Conservation (phyloP, 306 rosid species). For the Inga leiocalycina region DNA sequence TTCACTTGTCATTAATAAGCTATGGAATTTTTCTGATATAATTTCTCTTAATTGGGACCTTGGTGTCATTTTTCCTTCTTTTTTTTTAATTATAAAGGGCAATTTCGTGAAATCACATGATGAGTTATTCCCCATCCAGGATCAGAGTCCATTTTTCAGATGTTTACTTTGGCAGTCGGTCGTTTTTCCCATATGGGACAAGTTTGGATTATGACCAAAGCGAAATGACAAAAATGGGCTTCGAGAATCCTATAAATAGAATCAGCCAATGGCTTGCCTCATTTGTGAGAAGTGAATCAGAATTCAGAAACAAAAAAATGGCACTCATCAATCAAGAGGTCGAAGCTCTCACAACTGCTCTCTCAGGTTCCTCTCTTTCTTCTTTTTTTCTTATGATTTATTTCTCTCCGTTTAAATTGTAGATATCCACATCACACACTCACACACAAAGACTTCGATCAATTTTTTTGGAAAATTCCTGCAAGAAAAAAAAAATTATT, state of each 20-base stretch:
- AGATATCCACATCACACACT: background rate
- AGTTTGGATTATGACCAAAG: background rate
- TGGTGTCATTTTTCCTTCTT: no score
- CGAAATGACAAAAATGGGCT: background rate
- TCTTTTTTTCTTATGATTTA: background rate
- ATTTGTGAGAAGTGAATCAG: background rate
- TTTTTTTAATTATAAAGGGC: background rate
- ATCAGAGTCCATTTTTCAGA: background rate
- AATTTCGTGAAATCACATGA: background rate
- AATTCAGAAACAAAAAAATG: background rate
- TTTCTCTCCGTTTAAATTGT: background rate
- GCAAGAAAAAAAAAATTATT: background rate
- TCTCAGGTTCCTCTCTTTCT: background rate
- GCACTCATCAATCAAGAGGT: background rate
- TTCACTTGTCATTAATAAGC: no score
- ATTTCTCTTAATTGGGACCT: no score
- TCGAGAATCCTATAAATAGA: background rate
- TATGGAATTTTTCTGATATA: no score
- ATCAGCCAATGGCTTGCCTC: background rate
- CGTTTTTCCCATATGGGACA: no score
- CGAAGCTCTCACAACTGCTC: background rate
- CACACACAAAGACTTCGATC: background rate
- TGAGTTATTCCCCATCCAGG: background rate
- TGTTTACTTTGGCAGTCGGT: background rate
- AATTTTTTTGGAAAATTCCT: background rate